Evolutionary conservation across 2,329 filamentous ascomycete genomes (phyloP).

Genomic region (Thielaviopsis musarum): DNA sequence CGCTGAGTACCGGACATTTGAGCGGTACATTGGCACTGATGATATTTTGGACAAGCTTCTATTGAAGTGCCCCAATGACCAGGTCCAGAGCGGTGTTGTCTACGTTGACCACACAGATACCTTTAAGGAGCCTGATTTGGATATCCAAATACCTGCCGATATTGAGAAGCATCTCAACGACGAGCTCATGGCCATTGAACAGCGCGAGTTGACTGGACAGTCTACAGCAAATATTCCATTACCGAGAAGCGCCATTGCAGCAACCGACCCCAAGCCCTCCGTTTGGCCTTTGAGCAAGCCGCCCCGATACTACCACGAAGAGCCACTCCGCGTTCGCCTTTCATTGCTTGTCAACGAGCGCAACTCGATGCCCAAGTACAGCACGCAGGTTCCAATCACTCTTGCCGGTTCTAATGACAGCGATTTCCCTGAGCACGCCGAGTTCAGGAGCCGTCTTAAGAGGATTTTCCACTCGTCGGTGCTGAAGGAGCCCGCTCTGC

Average conservation of each 20-base stretch:
- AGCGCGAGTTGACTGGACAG: background rate
- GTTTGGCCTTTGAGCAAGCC: background rate
- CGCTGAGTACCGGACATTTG: background rate
- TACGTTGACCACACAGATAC: slow-evolving; percentile 10
- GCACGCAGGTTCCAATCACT: background rate
- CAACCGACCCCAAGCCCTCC: background rate
- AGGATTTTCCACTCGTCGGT: background rate
- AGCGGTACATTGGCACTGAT: slow-evolving; percentile 7
- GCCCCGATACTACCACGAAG: background rate
- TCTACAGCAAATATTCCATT: background rate
- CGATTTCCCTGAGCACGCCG: slow-evolving; percentile 1
- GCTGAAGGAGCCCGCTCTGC: background rate
- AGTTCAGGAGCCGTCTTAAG: background rate
- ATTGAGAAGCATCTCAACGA: background rate
- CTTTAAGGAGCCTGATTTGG: slow-evolving; percentile 7
- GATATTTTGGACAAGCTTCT: slow-evolving; percentile 30
- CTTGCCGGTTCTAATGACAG: background rate
- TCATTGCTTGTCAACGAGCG: background rate
- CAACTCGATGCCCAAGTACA: slow-evolving; percentile 1
- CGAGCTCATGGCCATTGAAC: background rate
- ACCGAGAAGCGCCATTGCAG: background rate
- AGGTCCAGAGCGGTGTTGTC: background rate
- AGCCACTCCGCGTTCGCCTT: background rate
- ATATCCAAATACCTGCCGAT: slow-evolving; percentile 5
- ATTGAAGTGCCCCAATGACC: background rate